Base-by-base conservation (phyloP, 1,284 basidiomycete genomes). In the Rhizoctonia solani region DNA sequence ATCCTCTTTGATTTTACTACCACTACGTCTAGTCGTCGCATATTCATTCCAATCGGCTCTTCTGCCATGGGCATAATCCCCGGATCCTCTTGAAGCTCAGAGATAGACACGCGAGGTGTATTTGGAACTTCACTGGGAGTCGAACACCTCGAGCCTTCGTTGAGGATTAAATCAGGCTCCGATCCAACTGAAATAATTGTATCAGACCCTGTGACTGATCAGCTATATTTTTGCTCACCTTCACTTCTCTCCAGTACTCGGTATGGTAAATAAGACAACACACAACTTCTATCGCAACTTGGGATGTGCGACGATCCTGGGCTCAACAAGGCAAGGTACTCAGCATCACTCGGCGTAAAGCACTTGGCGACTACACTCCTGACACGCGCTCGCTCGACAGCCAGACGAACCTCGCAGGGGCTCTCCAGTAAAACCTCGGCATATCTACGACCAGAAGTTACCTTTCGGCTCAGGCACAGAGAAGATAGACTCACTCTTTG, bases 401-500 rank as follows among this genome's bases (percentile, higher is more conserved):
- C 54, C 8, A 56, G 25, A 14, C 34, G 54, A 30, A 42, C 54
- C 34, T 56, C 39, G 19, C 54, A 56, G 41, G 34, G 37, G 13
- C 13, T 41, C 21, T 56, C 54, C 16, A 56, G 21, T 4, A 56
- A 32, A 1, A 41, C 39, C 44, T 56, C 54, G 54, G 54, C 54
- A 25, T 56, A 56, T 25, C 54, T 56, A 25, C 19, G 14, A 23
- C 3, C 30, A 4, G 37, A 11, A 13, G n/a, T n/a, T n/a, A n/a
- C n/a, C n/a, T n/a, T n/a, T n/a, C n/a, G n/a, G n/a, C n/a, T n/a
- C n/a, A n/a, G n/a, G n/a, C n/a, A n/a, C n/a, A n/a, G n/a, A n/a
- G n/a, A n/a, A n/a, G n/a, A n/a, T n/a, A 21, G 44, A 56, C 54
- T 6, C 19, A 56, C 54, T 42, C 54, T 56, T 56, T 42, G 8